Conservation (phyloP, 2,329 filamentous ascomycete species). For the Pseudocercospora macadamiae region DNA sequence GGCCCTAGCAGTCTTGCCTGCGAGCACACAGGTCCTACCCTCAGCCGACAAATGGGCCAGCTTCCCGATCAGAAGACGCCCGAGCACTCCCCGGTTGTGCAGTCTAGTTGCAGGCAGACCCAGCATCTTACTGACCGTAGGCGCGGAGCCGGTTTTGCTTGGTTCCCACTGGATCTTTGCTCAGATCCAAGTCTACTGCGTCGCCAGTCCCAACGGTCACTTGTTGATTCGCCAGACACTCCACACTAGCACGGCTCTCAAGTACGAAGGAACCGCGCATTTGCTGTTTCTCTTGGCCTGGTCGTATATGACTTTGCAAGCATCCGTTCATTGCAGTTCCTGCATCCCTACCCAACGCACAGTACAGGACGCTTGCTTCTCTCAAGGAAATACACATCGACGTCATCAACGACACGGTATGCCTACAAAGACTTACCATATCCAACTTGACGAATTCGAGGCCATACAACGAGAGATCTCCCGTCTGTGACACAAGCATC, state of each 20-base stretch:
- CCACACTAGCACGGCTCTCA: not conserved
- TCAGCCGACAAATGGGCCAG: conserved; percentile 2
- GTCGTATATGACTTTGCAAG: not conserved
- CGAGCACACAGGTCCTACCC: not conserved
- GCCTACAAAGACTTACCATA: not conserved
- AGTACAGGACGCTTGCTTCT: too few relatives aligned
- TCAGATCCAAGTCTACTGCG: not conserved
- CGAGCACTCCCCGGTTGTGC: not conserved
- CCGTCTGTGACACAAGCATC: too few relatives aligned
- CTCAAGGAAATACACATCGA: too few relatives aligned
- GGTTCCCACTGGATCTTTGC: not conserved
- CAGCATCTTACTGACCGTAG: not conserved
- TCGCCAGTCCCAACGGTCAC: not conserved
- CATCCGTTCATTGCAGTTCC: not conserved
- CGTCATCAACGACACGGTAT: not conserved
- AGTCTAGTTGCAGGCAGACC: not conserved
- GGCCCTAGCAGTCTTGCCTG: not conserved
- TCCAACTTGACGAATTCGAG: too few relatives aligned
- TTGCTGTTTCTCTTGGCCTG: not conserved
- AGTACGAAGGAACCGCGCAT: not conserved
- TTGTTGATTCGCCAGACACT: not conserved
- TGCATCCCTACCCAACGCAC: too few relatives aligned
- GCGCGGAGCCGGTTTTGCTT: not conserved
- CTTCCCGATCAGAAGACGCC: not conserved
- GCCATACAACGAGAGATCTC: too few relatives aligned